Conservation (phyloP, 306 rosid species). For the Cicer yamashitae region DNA sequence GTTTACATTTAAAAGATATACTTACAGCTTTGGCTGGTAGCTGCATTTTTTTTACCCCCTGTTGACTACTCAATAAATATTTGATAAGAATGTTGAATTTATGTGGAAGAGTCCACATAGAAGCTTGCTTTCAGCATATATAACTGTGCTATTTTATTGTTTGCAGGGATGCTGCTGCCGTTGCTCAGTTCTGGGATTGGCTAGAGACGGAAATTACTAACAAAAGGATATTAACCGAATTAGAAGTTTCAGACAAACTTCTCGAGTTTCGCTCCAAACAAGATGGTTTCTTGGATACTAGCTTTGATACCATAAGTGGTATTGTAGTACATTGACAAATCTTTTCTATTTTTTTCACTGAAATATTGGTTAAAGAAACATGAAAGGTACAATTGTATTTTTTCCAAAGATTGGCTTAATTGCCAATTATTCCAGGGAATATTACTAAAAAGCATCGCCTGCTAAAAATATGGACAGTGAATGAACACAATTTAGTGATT, state of each 20-base stretch:
- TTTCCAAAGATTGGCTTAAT: conserved; percentile 11
- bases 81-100: conserved; percentile 28
- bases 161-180: conserved; percentile 95
- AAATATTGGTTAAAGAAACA: conserved; percentile 39
- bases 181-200: conserved; percentile 95
- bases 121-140: conserved; percentile 33
- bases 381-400: conserved; percentile 31
- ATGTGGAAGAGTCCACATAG: background rate
- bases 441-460: background rate
- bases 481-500: conserved; percentile 31
- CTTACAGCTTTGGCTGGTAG: conserved; percentile 1
- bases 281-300: conserved; percentile 89
- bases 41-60: conserved; percentile 5
- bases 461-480: conserved; percentile 7
- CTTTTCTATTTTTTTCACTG: conserved; percentile 9
- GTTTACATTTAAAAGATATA: conserved; percentile 29
- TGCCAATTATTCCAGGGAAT: conserved; percentile 7
- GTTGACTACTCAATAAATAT: conserved; percentile 32
- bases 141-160: conserved; percentile 43
- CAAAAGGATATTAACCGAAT: conserved; percentile 69
- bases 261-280: conserved; percentile 87
- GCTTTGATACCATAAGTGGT: conserved; percentile 98
- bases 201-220: conserved; percentile 72
- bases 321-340: conserved; percentile 55
- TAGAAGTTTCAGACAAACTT: conserved; percentile 84